Conservation (phyloP, 345 rosid genomes). For the Dimocarpus longan region DNA sequence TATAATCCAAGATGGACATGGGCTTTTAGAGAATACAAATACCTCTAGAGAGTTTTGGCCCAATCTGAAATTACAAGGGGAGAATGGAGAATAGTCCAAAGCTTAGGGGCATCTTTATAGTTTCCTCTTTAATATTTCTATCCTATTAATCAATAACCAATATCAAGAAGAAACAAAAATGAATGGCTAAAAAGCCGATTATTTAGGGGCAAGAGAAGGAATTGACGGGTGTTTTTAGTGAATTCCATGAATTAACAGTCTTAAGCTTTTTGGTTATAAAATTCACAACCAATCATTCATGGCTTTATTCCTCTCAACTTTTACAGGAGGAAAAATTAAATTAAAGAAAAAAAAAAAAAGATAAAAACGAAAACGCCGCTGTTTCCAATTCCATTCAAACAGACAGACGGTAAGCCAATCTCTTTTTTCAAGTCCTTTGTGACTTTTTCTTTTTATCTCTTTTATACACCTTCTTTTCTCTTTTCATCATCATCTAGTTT, state of each 20-base stretch:
- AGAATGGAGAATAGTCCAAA: no score
- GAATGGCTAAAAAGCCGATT: background rate
- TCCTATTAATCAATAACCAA: background rate
- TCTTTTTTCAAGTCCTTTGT: conserved; percentile 21
- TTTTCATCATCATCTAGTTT: conserved; percentile 21
- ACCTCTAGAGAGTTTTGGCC: no score
- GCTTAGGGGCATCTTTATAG: no score
- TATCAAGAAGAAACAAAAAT: background rate
- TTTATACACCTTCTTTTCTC: conserved; percentile 14
- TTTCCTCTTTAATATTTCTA: no score
- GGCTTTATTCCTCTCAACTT: conserved; percentile 26
- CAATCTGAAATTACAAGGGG: no score
- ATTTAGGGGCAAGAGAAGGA: background rate
- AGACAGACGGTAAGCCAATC: conserved; percentile 47
- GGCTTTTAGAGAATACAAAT: no score
- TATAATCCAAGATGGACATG: no score
- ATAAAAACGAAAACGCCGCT: conserved; percentile 19
- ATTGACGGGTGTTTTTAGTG: conserved; percentile 18
- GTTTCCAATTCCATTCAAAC: conserved; percentile 55
- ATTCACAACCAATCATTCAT: conserved; percentile 39
- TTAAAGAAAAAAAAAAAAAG: conserved; percentile 10
- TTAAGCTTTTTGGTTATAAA: background rate
- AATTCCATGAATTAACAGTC: conserved; percentile 38
- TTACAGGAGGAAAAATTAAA: conserved; percentile 20
- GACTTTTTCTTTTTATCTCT: conserved; percentile 26